phyloP scores from a whole-genome alignment of 1,139 yeast genomes.

The Pichia sp. region DNA sequence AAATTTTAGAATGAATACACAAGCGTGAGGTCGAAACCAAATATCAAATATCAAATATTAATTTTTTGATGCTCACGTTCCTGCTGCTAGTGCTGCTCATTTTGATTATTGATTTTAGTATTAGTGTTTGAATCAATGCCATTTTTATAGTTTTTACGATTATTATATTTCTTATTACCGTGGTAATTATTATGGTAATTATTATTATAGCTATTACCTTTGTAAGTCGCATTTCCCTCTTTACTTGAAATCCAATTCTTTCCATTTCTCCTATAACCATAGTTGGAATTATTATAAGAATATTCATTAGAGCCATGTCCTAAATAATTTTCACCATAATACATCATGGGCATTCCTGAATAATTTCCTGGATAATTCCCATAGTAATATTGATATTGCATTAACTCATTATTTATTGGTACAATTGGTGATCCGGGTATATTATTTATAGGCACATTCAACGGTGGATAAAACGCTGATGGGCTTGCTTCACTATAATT shows the following conservation, averaged over 20 bases:
- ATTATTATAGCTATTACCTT: neutral
- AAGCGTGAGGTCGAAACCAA: neutral
- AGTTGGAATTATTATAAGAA: neutral
- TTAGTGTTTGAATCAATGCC: neutral
- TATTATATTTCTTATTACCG: neutral
- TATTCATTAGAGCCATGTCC: neutral
- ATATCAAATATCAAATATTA: neutral
- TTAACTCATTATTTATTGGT: neutral
- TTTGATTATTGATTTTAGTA: neutral
- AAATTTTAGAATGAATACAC: neutral
- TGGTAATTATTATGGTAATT: neutral
- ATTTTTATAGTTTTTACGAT: conserved; percentile 1
- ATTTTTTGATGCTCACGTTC: neutral
- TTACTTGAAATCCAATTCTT: neutral
- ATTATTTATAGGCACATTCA: neutral
- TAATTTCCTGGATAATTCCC: conserved; percentile 4
- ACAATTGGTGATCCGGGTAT: conserved; percentile 1
- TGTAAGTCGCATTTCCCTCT: neutral
- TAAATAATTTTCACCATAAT: neutral
- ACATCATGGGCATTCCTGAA: neutral
- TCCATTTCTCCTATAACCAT: neutral
- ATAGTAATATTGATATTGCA: conserved; percentile 13
- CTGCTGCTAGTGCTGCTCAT: neutral
- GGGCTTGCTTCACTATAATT: neutral
- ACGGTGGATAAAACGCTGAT: neutral